A percentile compares a stretch with the other conserved stretches of the same genome.
phyloP scores from a whole-genome alignment of 345 rosid species.

The Mercurialis annua region DNA sequence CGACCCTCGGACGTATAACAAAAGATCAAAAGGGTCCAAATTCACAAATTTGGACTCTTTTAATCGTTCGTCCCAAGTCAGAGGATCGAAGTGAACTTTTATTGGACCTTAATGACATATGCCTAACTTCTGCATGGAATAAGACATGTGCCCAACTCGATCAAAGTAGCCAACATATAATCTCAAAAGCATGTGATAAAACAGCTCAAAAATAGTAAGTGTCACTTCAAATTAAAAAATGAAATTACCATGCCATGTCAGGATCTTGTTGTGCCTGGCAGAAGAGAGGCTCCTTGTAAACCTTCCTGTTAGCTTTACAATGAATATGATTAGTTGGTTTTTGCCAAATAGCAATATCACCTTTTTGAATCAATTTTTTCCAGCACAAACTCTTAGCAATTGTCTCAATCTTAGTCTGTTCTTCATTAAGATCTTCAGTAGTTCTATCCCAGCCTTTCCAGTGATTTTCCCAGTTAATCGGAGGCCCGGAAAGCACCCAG shows the following conservation, averaged over 20 bases:
- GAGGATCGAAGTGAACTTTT: no score
- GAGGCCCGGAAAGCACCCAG: constrained; percentile 94
- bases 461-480: constrained; percentile 74
- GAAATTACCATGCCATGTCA: constrained; percentile 72
- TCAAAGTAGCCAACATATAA: background rate
- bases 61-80: no score
- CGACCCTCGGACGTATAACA: no score
- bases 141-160: background rate
- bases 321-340: constrained; percentile 82
- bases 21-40: no score
- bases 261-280: constrained; percentile 63
- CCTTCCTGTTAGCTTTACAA: constrained; percentile 51
- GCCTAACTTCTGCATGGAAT: background rate
- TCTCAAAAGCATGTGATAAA: background rate
- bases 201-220: background rate
- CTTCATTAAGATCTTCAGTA: constrained; percentile 49
- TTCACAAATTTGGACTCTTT: no score
- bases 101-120: background rate
- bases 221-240: background rate
- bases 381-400: constrained; percentile 77
- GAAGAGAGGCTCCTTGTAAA: constrained; percentile 54
- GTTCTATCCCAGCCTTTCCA: constrained; percentile 89
- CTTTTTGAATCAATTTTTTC: constrained; percentile 65
- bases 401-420: constrained; percentile 53
- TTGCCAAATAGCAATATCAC: constrained; percentile 80